Evolutionary conservation across 805 yeast species (phyloP).

Genomic region (Barnettozyma sucrosica): DNA sequence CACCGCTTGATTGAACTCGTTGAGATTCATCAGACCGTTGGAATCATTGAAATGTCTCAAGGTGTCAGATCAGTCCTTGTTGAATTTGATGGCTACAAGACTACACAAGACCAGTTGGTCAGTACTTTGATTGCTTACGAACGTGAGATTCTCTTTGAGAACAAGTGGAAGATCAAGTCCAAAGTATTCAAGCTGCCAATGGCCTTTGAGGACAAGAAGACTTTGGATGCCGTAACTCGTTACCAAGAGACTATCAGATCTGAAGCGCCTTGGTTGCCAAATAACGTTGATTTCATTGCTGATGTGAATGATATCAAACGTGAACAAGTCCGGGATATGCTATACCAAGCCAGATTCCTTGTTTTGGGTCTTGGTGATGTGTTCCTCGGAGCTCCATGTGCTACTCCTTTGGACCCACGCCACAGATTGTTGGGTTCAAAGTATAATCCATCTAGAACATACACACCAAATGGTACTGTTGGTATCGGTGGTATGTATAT

Average conservation of each 20-base stretch:
- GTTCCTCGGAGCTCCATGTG: conserved; percentile 97
- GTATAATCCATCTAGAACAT: conserved; percentile 94
- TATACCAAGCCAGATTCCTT: conserved; percentile 84
- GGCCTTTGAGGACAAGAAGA: conserved; percentile 92
- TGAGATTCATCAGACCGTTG: conserved; percentile 54
- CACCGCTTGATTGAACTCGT: conserved; percentile 77
- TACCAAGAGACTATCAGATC: conserved; percentile 91
- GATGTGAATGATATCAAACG: conserved; percentile 78
- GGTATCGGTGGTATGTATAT: conserved; percentile 98
- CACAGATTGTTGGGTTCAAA: conserved; percentile 89
- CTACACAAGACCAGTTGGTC: conserved; percentile 58
- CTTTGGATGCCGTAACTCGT: conserved; percentile 83
- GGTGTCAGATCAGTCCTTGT: conserved; percentile 94
- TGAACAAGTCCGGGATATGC: conserved; percentile 70
- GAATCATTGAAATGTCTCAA: conserved; percentile 92
- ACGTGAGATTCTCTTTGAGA: conserved; percentile 61
- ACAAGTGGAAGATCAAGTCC: conserved; percentile 83
- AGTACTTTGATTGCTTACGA: conserved; percentile 68
- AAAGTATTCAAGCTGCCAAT: conserved; percentile 82
- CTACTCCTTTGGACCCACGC: conserved; percentile 95
- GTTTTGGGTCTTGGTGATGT: conserved; percentile 97
- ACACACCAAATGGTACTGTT: conserved; percentile 93
- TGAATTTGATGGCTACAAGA: conserved; percentile 64
- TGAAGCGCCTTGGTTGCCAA: conserved; percentile 96
- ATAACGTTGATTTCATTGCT: conserved; percentile 93